Base-by-base conservation (phyloP, 2,329 filamentous ascomycete species). In the Colletotrichum lindemuthianum region DNA sequence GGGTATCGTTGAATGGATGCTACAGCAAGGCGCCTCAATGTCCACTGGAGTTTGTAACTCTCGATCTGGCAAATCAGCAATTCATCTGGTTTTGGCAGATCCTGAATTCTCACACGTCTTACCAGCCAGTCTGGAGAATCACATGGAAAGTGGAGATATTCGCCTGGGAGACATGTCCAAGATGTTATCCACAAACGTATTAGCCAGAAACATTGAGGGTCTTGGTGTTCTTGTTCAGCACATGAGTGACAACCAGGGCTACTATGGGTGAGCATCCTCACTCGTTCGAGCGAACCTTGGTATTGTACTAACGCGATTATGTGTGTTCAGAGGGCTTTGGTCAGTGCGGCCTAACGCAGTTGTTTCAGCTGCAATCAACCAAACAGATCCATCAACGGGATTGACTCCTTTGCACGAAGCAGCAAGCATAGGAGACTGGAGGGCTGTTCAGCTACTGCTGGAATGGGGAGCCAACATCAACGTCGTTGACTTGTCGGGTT, bases 81-180 rank as follows among this genome's bases (percentile, higher is more conserved):
- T 53, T 34, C 37, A 53, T 2, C 8, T 53, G 4, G 36, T 53
- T 2, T 41, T 53, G 9, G 8, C 4, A 2, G 24, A 53, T 0
- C 7, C 16, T 3, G 16, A 43, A 0, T 9, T 43, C 2, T 15
- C 34, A 13, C 3, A 12, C 1, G 2, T 53, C 0, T 34, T 53
- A 13, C 4, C 50, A 11, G 37, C 1, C 1, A 41, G 50, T 8
- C 12, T 53, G 1, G 37, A 53, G 12, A 53, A 53, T 39, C 43
- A 53, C 1, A 1, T 8, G 13, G 11, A 16, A 3, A 43, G 15
- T 2, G 50, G 50, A 13, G 50, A 39, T 0, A 34, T 3, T 2
- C 12, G 41, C 2, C 0, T 53, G 0, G 39, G 37, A 11, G 37
- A 53, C 8, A 4, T 39, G 0, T 39, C 37, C 11, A 0, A 4